Conservation (phyloP, 441 rosid species). For the Theobroma grandiflorum region DNA sequence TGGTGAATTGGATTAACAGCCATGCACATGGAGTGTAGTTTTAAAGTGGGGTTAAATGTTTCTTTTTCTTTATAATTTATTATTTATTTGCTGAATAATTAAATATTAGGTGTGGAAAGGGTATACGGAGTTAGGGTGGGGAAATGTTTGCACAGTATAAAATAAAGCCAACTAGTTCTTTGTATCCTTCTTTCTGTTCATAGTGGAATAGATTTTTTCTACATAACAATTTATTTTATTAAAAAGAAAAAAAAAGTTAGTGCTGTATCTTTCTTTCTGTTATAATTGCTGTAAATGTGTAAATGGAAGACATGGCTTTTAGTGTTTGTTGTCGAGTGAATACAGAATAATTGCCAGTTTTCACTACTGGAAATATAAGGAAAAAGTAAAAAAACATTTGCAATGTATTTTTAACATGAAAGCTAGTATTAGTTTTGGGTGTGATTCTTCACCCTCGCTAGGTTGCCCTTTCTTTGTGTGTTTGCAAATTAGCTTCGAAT, state of each 20-base stretch:
- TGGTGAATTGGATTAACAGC: constrained; percentile 16
- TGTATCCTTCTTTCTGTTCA: constrained; percentile 25
- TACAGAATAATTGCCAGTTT: background rate
- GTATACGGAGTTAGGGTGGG: background rate
- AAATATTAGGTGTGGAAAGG: constrained; percentile 15
- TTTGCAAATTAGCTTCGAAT: background rate
- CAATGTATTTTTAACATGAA: background rate
- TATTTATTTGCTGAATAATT: constrained; percentile 29
- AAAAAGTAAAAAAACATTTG: background rate
- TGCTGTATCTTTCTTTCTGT: constrained; percentile 19
- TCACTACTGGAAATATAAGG: background rate
- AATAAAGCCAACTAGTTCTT: constrained; percentile 16
- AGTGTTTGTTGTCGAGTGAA: background rate
- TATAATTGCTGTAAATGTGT: constrained; percentile 19
- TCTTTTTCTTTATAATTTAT: constrained; percentile 19
- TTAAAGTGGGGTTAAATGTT: constrained; percentile 27
- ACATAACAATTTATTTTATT: background rate
- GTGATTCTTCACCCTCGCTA: background rate
- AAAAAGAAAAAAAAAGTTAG: background rate
- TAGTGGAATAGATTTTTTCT: constrained; percentile 17
- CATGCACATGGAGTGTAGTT: constrained; percentile 41
- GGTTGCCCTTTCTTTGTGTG: background rate
- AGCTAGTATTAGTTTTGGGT: background rate
- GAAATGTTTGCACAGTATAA: constrained; percentile 18
- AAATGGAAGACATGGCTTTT: constrained; percentile 22